Conservation (phyloP, 1,139 yeast genomes). For the Scheffersomyces titani region DNA sequence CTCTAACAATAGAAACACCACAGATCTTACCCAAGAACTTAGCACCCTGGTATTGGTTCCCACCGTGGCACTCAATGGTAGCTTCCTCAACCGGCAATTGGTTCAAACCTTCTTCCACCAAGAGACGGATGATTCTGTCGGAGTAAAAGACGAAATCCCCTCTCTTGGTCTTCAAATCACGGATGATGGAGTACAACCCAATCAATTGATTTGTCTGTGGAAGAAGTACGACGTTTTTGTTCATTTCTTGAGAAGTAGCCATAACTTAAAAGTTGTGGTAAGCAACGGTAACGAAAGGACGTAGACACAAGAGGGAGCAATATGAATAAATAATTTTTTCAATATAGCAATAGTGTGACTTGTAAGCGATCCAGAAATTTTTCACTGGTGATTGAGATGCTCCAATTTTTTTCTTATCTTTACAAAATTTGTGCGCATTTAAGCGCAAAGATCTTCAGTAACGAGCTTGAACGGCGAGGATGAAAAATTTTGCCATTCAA, state of each 20-base stretch:
- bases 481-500: not conserved
- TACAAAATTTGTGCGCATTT: not conserved
- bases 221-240: conserved; percentile 63
- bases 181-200: conserved; percentile 86
- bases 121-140: conserved; percentile 86
- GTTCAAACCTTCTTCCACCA: conserved; percentile 94
- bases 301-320: not conserved
- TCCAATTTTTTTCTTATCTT: not conserved
- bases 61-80: conserved; percentile 75
- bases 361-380: not conserved
- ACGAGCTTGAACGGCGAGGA: too few species aligned
- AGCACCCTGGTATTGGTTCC: conserved; percentile 73
- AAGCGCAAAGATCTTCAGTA: too few species aligned
- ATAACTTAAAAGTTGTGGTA: conserved; percentile 8
- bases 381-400: not conserved
- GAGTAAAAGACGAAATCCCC: conserved; percentile 94
- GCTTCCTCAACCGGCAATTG: conserved; percentile 79
- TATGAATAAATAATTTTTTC: not conserved
- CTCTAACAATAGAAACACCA: conserved; percentile 96
- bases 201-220: conserved; percentile 88
- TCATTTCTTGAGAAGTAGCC: conserved; percentile 25
- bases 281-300: not conserved
- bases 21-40: conserved; percentile 88
- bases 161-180: conserved; percentile 75
- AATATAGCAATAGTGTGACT: not conserved